These are phyloP conservation scores for Trichocomaceae sp. DNA, from an alignment of 2,329 filamentous ascomycete genomes.

Conservation along the genomic window DNA sequence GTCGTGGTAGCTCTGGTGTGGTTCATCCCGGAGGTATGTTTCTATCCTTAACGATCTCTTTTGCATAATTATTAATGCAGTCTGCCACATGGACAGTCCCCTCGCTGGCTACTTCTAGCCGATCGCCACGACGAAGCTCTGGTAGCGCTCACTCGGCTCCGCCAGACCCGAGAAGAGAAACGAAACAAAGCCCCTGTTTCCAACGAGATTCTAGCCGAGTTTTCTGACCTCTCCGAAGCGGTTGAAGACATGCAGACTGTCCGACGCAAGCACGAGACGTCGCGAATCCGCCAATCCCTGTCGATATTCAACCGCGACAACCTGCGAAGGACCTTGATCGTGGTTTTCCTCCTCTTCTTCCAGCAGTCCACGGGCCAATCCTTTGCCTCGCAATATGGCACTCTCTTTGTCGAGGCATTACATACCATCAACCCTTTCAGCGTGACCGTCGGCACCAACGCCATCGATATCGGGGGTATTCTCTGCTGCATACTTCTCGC, in stretches of 20 bases:
- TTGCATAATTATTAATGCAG: neutral
- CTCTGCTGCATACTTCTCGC: neutral
- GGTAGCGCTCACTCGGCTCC: neutral
- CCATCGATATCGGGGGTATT: conserved; percentile 1
- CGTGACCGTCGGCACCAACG: conserved; percentile 2
- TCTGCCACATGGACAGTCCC: neutral
- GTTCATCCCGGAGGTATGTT: conserved; percentile 23
- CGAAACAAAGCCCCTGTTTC: neutral
- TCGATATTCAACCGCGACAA: conserved; percentile 25
- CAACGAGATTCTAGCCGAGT: neutral
- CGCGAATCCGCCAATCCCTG: conserved; percentile 17
- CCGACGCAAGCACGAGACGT: neutral
- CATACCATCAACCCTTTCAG: conserved; percentile 17
- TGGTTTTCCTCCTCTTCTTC: neutral
- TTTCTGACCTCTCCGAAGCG: neutral
- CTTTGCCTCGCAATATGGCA: conserved; percentile 8
- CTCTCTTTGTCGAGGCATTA: conserved; percentile 22
- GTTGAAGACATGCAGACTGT: neutral
- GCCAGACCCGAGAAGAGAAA: neutral
- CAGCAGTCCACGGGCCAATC: conserved; percentile 5
- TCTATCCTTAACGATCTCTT: too few species aligned
- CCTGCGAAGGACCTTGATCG: neutral
- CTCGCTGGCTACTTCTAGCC: neutral
- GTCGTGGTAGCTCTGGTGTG: conserved; percentile 19
- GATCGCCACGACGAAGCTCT: neutral